Conservation (phyloP, 179 eudicot species). For the Gypsophila paniculata region DNA sequence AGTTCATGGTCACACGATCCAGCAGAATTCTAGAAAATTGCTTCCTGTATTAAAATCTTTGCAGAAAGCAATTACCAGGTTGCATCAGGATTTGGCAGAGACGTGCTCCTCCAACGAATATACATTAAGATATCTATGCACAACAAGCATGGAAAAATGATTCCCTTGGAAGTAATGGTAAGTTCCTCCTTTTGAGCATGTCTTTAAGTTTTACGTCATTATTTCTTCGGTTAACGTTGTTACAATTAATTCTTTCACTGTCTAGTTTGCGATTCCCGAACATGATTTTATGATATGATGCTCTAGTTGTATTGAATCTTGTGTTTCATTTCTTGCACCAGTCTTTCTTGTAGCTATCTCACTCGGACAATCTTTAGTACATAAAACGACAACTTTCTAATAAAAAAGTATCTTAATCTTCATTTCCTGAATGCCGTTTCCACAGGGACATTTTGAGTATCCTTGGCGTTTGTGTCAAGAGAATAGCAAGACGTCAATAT, state of each 20-base stretch:
- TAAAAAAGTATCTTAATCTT: not conserved
- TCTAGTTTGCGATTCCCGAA: too few species aligned
- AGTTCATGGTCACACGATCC: slow-evolving; percentile 71
- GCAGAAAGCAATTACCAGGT: slow-evolving; percentile 76
- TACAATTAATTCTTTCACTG: too few species aligned
- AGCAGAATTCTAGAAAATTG: slow-evolving; percentile 69
- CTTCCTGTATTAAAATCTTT: slow-evolving; percentile 83
- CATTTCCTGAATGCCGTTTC: not conserved
- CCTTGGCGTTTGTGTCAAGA: not conserved
- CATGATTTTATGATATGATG: too few species aligned
- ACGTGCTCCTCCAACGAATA: slow-evolving; percentile 93
- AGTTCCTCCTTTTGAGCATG: not conserved
- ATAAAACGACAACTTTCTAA: not conserved
- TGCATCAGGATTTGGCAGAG: slow-evolving; percentile 90
- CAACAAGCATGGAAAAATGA: slow-evolving; percentile 45
- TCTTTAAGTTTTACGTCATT: not conserved
- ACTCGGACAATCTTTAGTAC: not conserved
- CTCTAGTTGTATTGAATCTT: not conserved
- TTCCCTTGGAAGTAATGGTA: slow-evolving; percentile 14
- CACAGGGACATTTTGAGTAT: slow-evolving; percentile 3
- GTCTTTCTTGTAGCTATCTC: not conserved
- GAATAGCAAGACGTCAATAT: not conserved
- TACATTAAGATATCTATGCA: slow-evolving; percentile 69
- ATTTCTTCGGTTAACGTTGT: not conserved
- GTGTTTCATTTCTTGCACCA: not conserved